These are phyloP conservation scores for Alternaria rosae DNA, from an alignment of 2,329 filamentous ascomycete species.

Conservation along the genomic window DNA sequence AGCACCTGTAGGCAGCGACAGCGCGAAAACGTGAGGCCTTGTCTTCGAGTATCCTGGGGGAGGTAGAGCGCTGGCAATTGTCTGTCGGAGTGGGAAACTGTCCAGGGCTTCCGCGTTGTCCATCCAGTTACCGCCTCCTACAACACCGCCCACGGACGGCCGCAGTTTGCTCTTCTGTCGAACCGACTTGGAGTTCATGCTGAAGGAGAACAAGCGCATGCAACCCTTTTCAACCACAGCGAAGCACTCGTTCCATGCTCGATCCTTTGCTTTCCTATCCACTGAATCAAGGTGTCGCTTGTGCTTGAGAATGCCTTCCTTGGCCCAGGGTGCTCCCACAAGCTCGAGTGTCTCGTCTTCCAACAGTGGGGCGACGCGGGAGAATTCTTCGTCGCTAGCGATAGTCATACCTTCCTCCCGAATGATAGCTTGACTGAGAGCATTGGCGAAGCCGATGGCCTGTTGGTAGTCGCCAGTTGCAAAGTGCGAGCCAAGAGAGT, in stretches of 20 bases:
- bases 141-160: slow-evolving; percentile 68
- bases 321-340: slow-evolving; percentile 95
- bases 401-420: slow-evolving; percentile 77
- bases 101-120: slow-evolving; percentile 92
- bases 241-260: slow-evolving; percentile 95
- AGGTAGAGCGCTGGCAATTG: slow-evolving; percentile 87
- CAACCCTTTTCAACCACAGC: slow-evolving; percentile 95
- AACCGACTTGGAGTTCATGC: slow-evolving; percentile 74
- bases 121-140: slow-evolving; percentile 97
- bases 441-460: slow-evolving; percentile 96
- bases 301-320: slow-evolving; percentile 94
- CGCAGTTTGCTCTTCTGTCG: slow-evolving; percentile 70
- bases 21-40: slow-evolving; percentile 90
- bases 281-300: slow-evolving; percentile 93
- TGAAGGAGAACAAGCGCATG: slow-evolving; percentile 93
- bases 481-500: slow-evolving; percentile 82
- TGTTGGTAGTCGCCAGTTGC: slow-evolving; percentile 87
- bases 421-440: slow-evolving; percentile 94
- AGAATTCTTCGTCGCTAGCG: slow-evolving; percentile 63
- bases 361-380: slow-evolving; percentile 70
- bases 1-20: slow-evolving; percentile 89
- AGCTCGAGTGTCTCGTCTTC: slow-evolving; percentile 94
- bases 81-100: slow-evolving; percentile 87
- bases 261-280: slow-evolving; percentile 91
- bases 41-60: slow-evolving; percentile 91